Conservation (phyloP, 2,329 filamentous ascomycete species). For the Dactylellina drechsleri region DNA sequence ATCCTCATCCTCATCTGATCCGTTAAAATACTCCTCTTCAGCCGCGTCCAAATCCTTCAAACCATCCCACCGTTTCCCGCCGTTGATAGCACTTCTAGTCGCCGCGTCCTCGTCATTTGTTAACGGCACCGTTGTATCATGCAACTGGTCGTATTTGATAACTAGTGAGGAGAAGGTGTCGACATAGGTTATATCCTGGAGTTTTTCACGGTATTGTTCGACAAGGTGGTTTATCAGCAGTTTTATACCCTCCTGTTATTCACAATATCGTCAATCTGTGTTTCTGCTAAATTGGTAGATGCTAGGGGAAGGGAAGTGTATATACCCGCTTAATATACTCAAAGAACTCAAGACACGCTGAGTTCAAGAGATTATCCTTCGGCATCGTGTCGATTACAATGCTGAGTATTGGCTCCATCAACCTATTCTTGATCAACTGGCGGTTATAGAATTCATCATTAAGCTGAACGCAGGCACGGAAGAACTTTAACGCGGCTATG, state of each 20-base stretch:
- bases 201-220: conserved; percentile 80
- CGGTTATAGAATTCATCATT: conserved; percentile 92
- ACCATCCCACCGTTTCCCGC: conserved; percentile 72
- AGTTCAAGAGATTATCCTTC: conserved; percentile 91
- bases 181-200: conserved; percentile 81
- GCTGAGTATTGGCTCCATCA: conserved; percentile 84
- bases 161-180: conserved; percentile 84
- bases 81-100: conserved; percentile 66
- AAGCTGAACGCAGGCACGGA: conserved; percentile 83
- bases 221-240: conserved; percentile 84
- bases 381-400: conserved; percentile 87
- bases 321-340: conserved; percentile 76
- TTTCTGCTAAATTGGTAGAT: background rate
- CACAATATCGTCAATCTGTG: background rate
- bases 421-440: conserved; percentile 81
- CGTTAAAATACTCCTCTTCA: conserved; percentile 95
- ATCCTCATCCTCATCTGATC: conserved; percentile 81
- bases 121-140: conserved; percentile 72
- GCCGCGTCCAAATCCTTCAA: conserved; percentile 84
- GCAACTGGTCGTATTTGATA: conserved; percentile 79
- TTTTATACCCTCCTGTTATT: conserved; percentile 76
- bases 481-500: conserved; percentile 87
- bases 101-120: conserved; percentile 66
- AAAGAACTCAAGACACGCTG: conserved; percentile 92
- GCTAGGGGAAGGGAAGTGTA: background rate